These are phyloP conservation scores for Pleomassaria siparia DNA, from an alignment of 2,329 filamentous ascomycete genomes.

Conservation along the genomic window DNA sequence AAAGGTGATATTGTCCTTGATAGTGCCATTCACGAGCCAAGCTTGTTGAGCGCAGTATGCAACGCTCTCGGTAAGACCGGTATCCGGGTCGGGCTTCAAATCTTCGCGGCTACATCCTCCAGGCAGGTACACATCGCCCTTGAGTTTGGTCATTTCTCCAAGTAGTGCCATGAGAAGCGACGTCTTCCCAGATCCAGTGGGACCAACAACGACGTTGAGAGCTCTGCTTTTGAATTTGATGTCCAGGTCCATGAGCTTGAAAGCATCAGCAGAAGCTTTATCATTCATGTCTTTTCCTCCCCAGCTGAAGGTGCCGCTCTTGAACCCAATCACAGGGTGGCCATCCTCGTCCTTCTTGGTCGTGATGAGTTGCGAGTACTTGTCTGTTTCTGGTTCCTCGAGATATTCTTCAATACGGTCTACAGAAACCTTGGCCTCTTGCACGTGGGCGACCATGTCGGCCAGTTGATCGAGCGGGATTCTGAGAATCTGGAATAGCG, in stretches of 20 bases:
- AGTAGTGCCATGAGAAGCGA: constrained; percentile 94
- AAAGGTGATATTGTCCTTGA: constrained; percentile 95
- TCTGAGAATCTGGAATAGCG: constrained; percentile 89
- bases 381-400: constrained; percentile 91
- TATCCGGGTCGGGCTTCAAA: constrained; percentile 76
- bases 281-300: constrained; percentile 59
- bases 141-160: constrained; percentile 88
- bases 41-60: constrained; percentile 97
- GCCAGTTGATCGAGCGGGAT: constrained; percentile 94
- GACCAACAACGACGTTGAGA: constrained; percentile 89
- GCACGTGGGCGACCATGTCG: constrained; percentile 98
- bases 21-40: constrained; percentile 94
- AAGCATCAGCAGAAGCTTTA: constrained; percentile 64
- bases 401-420: constrained; percentile 96
- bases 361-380: constrained; percentile 79
- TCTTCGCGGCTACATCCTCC: constrained; percentile 85
- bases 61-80: constrained; percentile 84
- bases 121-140: constrained; percentile 80
- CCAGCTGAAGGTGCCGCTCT: constrained; percentile 86
- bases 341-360: constrained; percentile 70
- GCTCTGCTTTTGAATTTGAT: constrained; percentile 81
- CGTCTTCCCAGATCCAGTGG: constrained; percentile 93
- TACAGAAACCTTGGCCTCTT: constrained; percentile 95
- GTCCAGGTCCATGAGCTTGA: constrained; percentile 79
- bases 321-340: constrained; percentile 78